Percentiles rank a stretch among this genome's conserved stretches.
These are phyloP conservation scores for Zalerion maritima DNA, from an alignment of 495 filamentous ascomycete genomes.

Conservation along the genomic window DNA sequence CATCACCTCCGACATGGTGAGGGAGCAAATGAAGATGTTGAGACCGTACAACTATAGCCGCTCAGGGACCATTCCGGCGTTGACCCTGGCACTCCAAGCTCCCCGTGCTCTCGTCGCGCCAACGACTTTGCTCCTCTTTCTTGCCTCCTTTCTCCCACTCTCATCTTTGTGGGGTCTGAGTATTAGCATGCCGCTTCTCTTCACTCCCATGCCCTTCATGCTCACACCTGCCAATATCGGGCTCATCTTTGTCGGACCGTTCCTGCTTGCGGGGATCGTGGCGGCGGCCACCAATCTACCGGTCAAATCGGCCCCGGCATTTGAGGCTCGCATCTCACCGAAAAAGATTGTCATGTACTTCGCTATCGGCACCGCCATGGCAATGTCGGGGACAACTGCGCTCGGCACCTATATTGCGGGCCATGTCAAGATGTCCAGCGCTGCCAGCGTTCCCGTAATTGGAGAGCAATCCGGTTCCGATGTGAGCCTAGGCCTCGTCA, in stretches of 20 bases:
- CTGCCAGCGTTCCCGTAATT: constrained; percentile 16
- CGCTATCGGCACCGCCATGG: constrained; percentile 18
- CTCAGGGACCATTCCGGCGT: no score
- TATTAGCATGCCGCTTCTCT: constrained; percentile 29
- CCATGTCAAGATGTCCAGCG: no score
- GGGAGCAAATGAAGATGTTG: constrained; percentile 22
- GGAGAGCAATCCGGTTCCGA: constrained; percentile 11
- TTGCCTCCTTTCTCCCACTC: constrained; percentile 25
- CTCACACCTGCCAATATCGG: constrained; percentile 24
- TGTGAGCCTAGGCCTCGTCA: constrained; percentile 21
- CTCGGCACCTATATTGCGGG: constrained; percentile 25
- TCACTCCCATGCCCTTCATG: constrained; percentile 28
- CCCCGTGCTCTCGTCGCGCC: constrained; percentile 31
- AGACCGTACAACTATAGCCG: constrained; percentile 20
- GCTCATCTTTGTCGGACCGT: constrained; percentile 25
- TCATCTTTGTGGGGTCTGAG: constrained; percentile 27
- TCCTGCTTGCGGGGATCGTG: constrained; percentile 19
- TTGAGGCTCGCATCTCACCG: no score
- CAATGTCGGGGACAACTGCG: constrained; percentile 23
- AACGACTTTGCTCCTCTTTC: constrained; percentile 25
- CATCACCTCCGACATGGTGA: constrained; percentile 13
- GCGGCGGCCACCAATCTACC: constrained; percentile 12
- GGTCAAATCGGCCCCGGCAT: constrained; percentile 13
- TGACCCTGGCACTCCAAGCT: constrained; percentile 19
- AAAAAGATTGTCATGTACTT: constrained; percentile 16